These are phyloP conservation scores for Coemansia reversa DNA, from an alignment of 192 early-diverging fungal species.

Conservation along the genomic window DNA sequence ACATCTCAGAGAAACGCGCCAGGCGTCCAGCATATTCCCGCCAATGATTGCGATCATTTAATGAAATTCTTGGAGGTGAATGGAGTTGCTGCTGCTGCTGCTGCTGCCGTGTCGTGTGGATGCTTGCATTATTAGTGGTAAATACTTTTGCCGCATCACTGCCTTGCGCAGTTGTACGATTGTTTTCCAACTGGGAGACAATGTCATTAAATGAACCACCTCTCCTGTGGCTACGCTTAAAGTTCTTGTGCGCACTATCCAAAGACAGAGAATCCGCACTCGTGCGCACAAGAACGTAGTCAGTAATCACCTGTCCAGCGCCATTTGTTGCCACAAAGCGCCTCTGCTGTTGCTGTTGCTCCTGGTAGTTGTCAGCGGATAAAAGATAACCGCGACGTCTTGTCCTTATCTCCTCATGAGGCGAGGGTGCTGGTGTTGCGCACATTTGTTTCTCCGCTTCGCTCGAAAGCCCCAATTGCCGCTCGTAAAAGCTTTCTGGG, in stretches of 20 bases:
- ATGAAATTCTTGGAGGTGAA: background rate
- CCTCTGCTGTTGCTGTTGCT: slow-evolving; percentile 8
- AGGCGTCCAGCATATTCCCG: slow-evolving; percentile 37
- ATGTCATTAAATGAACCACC: background rate
- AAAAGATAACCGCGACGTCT: slow-evolving; percentile 7
- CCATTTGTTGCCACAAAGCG: slow-evolving; percentile 47
- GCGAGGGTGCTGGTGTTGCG: background rate
- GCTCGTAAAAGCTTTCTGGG: slow-evolving; percentile 5
- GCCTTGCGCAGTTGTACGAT: background rate
- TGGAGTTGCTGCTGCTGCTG: background rate
- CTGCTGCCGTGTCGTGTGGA: background rate
- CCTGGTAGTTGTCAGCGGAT: background rate
- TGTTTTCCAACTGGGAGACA: slow-evolving; percentile 5
- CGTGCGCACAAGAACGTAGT: slow-evolving; percentile 41
- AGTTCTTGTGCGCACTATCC: background rate
- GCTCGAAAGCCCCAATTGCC: slow-evolving; percentile 3
- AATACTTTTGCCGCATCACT: slow-evolving; percentile 1
- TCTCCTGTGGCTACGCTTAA: background rate
- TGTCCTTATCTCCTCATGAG: background rate
- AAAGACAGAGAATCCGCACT: slow-evolving; percentile 14
- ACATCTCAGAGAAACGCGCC: slow-evolving; percentile 38
- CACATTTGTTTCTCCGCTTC: slow-evolving; percentile 5
- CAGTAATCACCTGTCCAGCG: slow-evolving; percentile 43
- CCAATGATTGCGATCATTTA: slow-evolving; percentile 12
- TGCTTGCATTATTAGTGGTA: slow-evolving; percentile 9